Conservation (phyloP, 2,329 filamentous ascomycete species). For the Cercospora zeina region DNA sequence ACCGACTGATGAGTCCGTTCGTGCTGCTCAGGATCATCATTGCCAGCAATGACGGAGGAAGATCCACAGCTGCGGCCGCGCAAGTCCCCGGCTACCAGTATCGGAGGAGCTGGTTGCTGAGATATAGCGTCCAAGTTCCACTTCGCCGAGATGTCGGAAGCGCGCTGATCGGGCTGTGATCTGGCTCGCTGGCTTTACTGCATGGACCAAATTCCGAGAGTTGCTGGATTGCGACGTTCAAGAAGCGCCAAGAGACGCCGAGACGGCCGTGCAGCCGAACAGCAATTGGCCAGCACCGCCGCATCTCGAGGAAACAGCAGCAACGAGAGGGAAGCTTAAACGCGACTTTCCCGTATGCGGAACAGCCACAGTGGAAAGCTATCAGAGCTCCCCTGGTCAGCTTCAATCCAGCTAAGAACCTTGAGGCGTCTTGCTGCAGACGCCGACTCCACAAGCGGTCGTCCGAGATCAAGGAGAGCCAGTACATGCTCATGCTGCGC, state of each 20-base stretch:
- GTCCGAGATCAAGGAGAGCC: conserved; percentile 18
- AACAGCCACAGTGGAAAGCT: conserved; percentile 14
- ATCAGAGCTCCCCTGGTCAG: conserved; percentile 16
- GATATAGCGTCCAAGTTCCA: background rate
- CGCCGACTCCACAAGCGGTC: conserved; percentile 21
- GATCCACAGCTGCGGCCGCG: background rate
- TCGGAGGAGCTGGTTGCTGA: background rate
- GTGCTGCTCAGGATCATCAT: background rate
- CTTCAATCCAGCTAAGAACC: conserved; percentile 7
- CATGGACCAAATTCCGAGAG: background rate
- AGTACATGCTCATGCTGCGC: conserved; percentile 3
- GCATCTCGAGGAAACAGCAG: background rate
- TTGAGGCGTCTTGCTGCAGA: conserved; percentile 12
- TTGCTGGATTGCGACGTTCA: conserved; percentile 12
- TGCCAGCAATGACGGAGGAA: background rate
- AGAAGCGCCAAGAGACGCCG: conserved; percentile 6
- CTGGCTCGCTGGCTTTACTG: background rate
- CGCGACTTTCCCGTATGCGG: conserved; percentile 4
- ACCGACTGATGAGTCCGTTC: background rate
- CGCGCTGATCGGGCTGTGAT: background rate
- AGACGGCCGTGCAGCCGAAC: background rate
- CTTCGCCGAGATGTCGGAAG: background rate
- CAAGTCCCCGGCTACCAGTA: background rate
- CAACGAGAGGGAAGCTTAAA: conserved; percentile 5
- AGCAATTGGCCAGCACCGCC: conserved; percentile 19